Percentiles rank a stretch among this genome's conserved stretches.
phyloP scores from a whole-genome alignment of 306 rosid genomes.

The Datisca glomerata region DNA sequence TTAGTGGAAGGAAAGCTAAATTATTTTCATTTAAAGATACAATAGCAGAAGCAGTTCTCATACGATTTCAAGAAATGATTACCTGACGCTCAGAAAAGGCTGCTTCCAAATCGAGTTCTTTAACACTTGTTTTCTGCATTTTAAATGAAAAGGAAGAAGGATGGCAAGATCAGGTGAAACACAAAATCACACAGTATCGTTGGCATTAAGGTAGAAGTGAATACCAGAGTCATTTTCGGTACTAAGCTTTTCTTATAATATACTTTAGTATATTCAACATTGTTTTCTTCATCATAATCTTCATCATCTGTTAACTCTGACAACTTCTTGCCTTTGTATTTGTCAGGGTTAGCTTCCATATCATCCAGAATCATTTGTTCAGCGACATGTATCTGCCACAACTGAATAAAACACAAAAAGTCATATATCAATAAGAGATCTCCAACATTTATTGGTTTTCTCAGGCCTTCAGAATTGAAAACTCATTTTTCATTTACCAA shows the following conservation, averaged over 20 bases:
- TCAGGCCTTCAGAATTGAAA: too few species aligned
- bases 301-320: constrained; percentile 62
- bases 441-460: too few species aligned
- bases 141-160: constrained; percentile 15
- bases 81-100: constrained; percentile 91
- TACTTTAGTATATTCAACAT: constrained; percentile 54
- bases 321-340: constrained; percentile 58
- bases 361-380: constrained; percentile 87
- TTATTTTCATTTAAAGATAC: too few species aligned
- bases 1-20: too few species aligned
- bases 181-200: constrained; percentile 6
- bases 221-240: constrained; percentile 66
- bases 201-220: constrained; percentile 13
- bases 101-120: constrained; percentile 86
- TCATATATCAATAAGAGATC: too few species aligned
- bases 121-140: constrained; percentile 74
- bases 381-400: constrained; percentile 91
- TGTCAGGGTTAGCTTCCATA: constrained; percentile 64
- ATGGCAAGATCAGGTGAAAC: constrained; percentile 16
- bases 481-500: too few species aligned
- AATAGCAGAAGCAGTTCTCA: constrained; percentile 3
- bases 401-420: constrained; percentile 59
- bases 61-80: constrained; percentile 16
- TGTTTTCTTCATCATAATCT: constrained; percentile 68
- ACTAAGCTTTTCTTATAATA: constrained; percentile 46